A percentile compares a stretch with the other conserved stretches of the same genome.
These are phyloP conservation scores for Hypoxylon sp. DNA, from an alignment of 2,329 filamentous ascomycete species.

Conservation along the genomic window DNA sequence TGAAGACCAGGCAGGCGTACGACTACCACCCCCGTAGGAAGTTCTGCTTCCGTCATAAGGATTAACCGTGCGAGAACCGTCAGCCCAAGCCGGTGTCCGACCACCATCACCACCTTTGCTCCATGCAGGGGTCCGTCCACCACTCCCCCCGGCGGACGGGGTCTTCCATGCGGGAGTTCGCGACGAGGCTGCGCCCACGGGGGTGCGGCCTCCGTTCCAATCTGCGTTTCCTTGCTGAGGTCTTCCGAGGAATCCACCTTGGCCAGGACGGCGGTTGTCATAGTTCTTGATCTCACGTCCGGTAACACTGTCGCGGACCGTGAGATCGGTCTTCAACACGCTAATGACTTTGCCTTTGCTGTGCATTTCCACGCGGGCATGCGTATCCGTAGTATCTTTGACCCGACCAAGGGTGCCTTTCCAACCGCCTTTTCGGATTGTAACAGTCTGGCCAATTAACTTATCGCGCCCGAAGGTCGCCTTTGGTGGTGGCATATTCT, in stretches of 20 bases:
- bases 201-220: slow-evolving; percentile 80
- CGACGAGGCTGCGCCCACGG: slow-evolving; percentile 73
- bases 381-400: slow-evolving; percentile 90
- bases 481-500: slow-evolving; percentile 77
- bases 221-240: slow-evolving; percentile 61
- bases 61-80: slow-evolving; percentile 77
- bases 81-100: slow-evolving; percentile 79
- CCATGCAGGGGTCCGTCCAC: slow-evolving; percentile 75
- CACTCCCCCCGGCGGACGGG: slow-evolving; percentile 66
- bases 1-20: slow-evolving; percentile 84
- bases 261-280: slow-evolving; percentile 61
- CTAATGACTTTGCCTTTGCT: slow-evolving; percentile 94
- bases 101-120: slow-evolving; percentile 69
- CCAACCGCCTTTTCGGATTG: slow-evolving; percentile 87
- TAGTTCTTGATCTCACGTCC: slow-evolving; percentile 84
- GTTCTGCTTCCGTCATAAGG: slow-evolving; percentile 82
- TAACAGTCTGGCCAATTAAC: slow-evolving; percentile 91
- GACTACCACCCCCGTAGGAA: slow-evolving; percentile 80
- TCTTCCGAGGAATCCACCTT: slow-evolving; percentile 59
- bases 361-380: slow-evolving; percentile 92
- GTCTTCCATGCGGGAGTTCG: slow-evolving; percentile 84
- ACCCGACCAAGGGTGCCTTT: slow-evolving; percentile 96
- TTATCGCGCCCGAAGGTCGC: slow-evolving; percentile 83
- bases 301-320: slow-evolving; percentile 86
- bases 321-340: slow-evolving; percentile 84